Base-by-base conservation (phyloP, 257 asterid genomes). In the Nicotiana knightiana region DNA sequence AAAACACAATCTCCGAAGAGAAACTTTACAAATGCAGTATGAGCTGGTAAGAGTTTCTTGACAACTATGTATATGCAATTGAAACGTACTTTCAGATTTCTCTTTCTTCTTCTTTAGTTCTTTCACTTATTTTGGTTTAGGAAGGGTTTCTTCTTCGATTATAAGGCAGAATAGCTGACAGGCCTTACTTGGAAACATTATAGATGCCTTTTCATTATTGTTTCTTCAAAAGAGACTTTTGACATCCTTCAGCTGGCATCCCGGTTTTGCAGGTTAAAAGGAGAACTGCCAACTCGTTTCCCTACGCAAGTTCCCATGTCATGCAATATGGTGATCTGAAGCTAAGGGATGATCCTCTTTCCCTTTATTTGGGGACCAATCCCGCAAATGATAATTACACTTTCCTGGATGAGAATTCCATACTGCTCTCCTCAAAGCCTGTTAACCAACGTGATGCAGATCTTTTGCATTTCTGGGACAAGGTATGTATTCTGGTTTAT, bases 391-490 rank as follows among this genome's bases (percentile, higher is more conserved):
- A 91, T 81, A 94, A 93, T 57, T 83, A 65, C 68, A 90, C 96
- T 62, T 92, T 79, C 54, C 84, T 83, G 53, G 93, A 88, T 32
- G 92, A 88, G n/a, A 92, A 94, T 78, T 85, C 93, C 18, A 80
- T 88, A 37, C 51, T 37, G 24, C 90, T 87, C 82, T 81, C 93
- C 76, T 83, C 92, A 53, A 86, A 88, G 85, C 87, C 88, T 68
- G 89, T 93, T 78, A 91, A 93, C 85, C 98, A 94, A 84, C 97
- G 97, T 0, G 98, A 94, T 82, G 98, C 98, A 76, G 98, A 94
- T 88, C 92, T 94, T 39, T 71, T 94, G 81, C 97, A 94, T 80
- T 94, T 92, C 83, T 93, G 98, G 98, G 92, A 94, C 76, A 94
- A 93, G 97, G 98, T 94, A 53, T 28, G 17, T 21, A 62, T 62